phyloP scores from a whole-genome alignment of 1,139 yeast species.

The Ogataea hybrid region DNA sequence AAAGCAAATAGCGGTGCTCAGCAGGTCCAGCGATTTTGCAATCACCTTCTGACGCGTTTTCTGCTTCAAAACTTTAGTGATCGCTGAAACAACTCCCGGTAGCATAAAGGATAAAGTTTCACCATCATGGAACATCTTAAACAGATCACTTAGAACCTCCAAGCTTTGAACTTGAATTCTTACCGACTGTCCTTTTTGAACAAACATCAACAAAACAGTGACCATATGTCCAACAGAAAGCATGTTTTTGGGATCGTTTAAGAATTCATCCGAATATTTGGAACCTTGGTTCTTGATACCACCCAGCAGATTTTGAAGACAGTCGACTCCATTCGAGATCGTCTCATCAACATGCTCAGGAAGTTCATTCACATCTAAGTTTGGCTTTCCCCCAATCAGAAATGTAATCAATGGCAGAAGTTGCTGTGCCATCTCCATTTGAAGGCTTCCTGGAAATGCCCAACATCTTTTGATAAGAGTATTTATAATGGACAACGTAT shows the following conservation, averaged over 20 bases:
- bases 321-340: constrained; percentile 40
- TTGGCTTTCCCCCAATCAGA: constrained; percentile 43
- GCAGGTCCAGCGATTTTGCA: constrained; percentile 32
- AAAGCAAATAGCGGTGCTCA: constrained; percentile 34
- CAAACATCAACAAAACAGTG: constrained; percentile 41
- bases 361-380: constrained; percentile 16
- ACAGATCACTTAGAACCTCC: constrained; percentile 35
- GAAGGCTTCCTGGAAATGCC: constrained; percentile 38
- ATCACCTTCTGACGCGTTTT: constrained; percentile 43
- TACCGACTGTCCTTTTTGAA: constrained; percentile 29
- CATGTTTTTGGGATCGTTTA: constrained; percentile 35
- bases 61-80: constrained; percentile 41
- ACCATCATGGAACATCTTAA: constrained; percentile 41
- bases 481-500: constrained; percentile 40
- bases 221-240: constrained; percentile 50
- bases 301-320: constrained; percentile 34
- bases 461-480: constrained; percentile 47
- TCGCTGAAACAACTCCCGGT: constrained; percentile 55
- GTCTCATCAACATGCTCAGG: constrained; percentile 37
- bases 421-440: constrained; percentile 44
- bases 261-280: constrained; percentile 30
- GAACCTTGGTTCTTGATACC: constrained; percentile 32
- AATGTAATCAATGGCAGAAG: constrained; percentile 48
- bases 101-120: constrained; percentile 51
- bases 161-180: constrained; percentile 38